Evolutionary conservation across 176 grass and related monocot species (phyloP), one percentile per base, ranked within the genome.

Genomic region (Carex myosuroides): DNA sequence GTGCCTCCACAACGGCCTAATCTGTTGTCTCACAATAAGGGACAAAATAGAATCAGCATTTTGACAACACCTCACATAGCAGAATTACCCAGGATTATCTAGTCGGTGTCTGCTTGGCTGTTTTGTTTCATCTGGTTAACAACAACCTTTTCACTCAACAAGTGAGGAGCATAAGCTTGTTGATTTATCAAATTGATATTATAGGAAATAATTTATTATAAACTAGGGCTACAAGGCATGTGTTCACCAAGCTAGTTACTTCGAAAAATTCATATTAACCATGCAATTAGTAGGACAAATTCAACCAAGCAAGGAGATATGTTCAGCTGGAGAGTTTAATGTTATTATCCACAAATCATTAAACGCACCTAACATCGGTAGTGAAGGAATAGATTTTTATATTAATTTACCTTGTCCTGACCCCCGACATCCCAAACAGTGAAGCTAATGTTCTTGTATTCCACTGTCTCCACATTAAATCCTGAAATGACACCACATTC

Each of bases 381-480:
- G 8, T 7, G 26, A 30, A 30, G 24, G 9, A 46, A 22, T 13
- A 39, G n/a, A 81, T 42, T 22, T 64, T 64, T 63, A 62, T 63
- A 78, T 48, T 33, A 10, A 21, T 66, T 83, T 83, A 83, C 81
- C 81, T 83, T 83, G 81, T 83, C 81, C 24, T 83, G 81, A 83
- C 81, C 81, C 62, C 81, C 81, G 6, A 83, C 81, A 83, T 83
- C 81, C 81, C 81, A 83, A 53, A 83, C 81, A 53, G 81, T 83
- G 81, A 83, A 83, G 26, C 81, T 83, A 18, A 83, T 83, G 81
- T 83, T 83, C 81, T 83, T 83, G 61, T 83, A 83, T 67, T 83
- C 81, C 7, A 83, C 81, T 9, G 81, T 83, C 81, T 83, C 81
- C 41, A 83, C 81, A 55, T 83, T 83, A 20, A 83, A 83, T 55